Base-by-base conservation (phyloP, 805 yeast genomes). In the Myxozyma neotropica region DNA sequence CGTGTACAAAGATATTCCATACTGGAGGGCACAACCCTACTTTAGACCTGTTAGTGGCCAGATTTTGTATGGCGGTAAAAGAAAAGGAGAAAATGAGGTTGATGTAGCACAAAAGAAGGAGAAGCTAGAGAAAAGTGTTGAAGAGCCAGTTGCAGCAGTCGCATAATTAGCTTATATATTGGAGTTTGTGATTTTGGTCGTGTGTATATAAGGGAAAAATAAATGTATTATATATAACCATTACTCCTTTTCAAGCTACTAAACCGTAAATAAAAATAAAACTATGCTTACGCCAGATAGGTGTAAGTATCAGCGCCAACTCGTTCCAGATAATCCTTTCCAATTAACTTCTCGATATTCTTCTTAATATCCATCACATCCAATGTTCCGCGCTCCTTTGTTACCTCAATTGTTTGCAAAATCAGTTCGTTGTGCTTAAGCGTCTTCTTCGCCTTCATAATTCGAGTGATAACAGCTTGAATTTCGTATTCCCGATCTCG, bases 21-120 rank as follows among this genome's bases (percentile, higher is more conserved):
- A 87, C 72, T 93, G 98, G 98, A 81, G 98, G 69, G 85, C 96
- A 65, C 99, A 93, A 74, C 99, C 99, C 1, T 88, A 89, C 71
- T 93, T 93, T 78, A 80, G 99, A 68, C 85, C 86, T 1, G 96
- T 93, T 0, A 82, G 89, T 71, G 98, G 98, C 23, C 59, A 61
- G 47, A 50, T 61, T 19, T 45, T 61, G 24, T 50, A 48, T 26
- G 65, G 65, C 15, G 63, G 63, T 10, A 59, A 59, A 21, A 40
- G 60, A 19, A 33, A 35, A 36, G 84, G 82, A 1, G 64, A 58
- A 10, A 42, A 27, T 6, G 29, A 24, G 10, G 42, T 35, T n/a
- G 55, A 26, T 21, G 35, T 10, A 12, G 21, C 21, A 8, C 58
- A 23, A 13, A 39, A 46, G 24, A 43, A 27, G 21, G 53, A 33